Conservation (phyloP, 768 basidiomycete species). For the Coprinopsis cinerea region DNA sequence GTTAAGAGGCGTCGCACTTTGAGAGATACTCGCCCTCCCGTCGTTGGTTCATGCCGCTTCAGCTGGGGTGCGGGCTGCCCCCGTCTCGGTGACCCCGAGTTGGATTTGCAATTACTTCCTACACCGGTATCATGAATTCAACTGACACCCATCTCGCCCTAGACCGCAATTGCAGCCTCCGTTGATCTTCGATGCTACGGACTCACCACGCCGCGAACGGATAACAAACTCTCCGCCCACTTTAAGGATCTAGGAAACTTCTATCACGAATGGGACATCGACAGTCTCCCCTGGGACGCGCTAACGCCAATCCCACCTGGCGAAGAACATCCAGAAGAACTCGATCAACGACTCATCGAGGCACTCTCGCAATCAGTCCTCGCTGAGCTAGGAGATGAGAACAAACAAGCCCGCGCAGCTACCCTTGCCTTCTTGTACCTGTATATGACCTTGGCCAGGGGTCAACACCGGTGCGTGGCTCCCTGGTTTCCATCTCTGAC, state of each 20-base stretch:
- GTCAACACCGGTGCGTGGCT: slow-evolving; percentile 47
- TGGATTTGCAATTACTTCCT: too few species aligned
- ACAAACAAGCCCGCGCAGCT: slow-evolving; percentile 36
- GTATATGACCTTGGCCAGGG: slow-evolving; percentile 73
- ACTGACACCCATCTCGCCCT: slow-evolving; percentile 11
- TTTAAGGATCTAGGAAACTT: slow-evolving; percentile 77
- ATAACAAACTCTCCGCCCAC: slow-evolving; percentile 66
- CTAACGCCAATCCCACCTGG: slow-evolving; percentile 48
- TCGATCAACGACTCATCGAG: slow-evolving; percentile 70
- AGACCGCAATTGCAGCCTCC: slow-evolving; percentile 94
- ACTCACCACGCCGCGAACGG: slow-evolving; percentile 67
- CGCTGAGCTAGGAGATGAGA: slow-evolving; percentile 27
- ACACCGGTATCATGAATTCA: too few species aligned
- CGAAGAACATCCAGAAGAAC: slow-evolving; percentile 51
- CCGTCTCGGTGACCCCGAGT: too few species aligned
- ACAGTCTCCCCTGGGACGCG: slow-evolving; percentile 73
- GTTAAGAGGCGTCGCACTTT: neutral
- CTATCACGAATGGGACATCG: slow-evolving; percentile 75
- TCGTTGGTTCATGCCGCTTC: neutral
- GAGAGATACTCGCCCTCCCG: neutral
- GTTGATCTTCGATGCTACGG: slow-evolving; percentile 96
- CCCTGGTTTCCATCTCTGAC: slow-evolving; percentile 3
- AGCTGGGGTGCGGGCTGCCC: too few species aligned
- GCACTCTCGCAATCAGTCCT: slow-evolving; percentile 52
- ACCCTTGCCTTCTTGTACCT: slow-evolving; percentile 83